Percentiles rank a stretch among this genome's conserved stretches.
Conservation (phyloP, 2,329 filamentous ascomycete genomes). For the Colletotrichum navitas region DNA sequence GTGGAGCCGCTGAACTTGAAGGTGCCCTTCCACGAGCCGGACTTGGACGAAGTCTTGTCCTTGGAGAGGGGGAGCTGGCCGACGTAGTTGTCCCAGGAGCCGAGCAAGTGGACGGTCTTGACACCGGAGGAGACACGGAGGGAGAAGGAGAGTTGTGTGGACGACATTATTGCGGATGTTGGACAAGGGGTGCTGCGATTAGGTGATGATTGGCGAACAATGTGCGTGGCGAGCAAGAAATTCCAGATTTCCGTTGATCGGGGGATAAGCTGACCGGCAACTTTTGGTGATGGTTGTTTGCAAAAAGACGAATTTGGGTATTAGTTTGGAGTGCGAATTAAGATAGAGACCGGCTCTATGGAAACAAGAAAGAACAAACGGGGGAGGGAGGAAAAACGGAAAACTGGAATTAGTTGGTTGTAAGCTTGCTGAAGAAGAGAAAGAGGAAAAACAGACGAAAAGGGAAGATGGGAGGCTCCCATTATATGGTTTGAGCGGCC, state of each 20-base stretch:
- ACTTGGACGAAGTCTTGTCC: conserved; percentile 85
- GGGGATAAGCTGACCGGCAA: conserved; percentile 58
- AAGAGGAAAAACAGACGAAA: conserved; percentile 58
- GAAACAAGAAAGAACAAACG: conserved; percentile 55
- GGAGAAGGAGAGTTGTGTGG: conserved; percentile 94
- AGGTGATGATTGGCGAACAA: conserved; percentile 34
- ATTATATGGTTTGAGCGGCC: conserved; percentile 43
- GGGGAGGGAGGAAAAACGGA: conserved; percentile 62
- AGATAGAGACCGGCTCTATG: conserved; percentile 69
- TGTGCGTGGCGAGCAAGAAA: conserved; percentile 67
- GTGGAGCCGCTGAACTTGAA: conserved; percentile 94
- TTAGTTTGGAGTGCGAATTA: conserved; percentile 42
- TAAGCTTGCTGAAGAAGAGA: conserved; percentile 75
- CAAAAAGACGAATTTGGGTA: conserved; percentile 47
- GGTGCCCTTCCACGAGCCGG: conserved; percentile 93
- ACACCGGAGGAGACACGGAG: conserved; percentile 96
- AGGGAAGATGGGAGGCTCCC: conserved; percentile 53
- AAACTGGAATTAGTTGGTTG: conserved; percentile 66
- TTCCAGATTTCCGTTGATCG: conserved; percentile 64
- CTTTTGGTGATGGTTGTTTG: conserved; percentile 45
- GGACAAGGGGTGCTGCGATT: conserved; percentile 51
- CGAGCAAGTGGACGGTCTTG: conserved; percentile 97
- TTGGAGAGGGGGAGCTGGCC: conserved; percentile 95
- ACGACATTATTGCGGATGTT: conserved; percentile 76
- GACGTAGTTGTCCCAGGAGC: conserved; percentile 97